A percentile compares a stretch with the other conserved stretches of the same genome.
Evolutionary conservation across 768 basidiomycete genomes (phyloP).

Genomic region (Tylopilus vinaceipallidus): DNA sequence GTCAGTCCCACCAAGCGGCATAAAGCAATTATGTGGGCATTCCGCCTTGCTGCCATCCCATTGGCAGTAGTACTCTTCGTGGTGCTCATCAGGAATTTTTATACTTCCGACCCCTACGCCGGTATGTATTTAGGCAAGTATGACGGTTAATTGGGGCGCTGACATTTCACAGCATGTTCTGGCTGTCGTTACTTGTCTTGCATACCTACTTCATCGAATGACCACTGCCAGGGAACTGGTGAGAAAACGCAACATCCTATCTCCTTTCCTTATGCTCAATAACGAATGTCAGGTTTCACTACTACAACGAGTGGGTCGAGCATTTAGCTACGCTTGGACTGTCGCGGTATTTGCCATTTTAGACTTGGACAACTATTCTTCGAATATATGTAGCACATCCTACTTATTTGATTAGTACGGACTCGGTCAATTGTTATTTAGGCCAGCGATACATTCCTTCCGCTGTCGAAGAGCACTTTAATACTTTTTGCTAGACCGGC

Average conservation of each 20-base stretch:
- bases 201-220: conserved; percentile 72
- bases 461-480: no score
- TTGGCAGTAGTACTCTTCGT: conserved; percentile 79
- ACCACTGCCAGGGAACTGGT: conserved; percentile 58
- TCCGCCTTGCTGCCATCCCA: conserved; percentile 72
- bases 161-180: conserved; percentile 57
- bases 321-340: conserved; percentile 13
- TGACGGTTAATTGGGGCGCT: background rate
- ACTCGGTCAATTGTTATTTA: conserved; percentile 10
- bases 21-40: conserved; percentile 64
- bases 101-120: conserved; percentile 80
- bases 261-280: conserved; percentile 1
- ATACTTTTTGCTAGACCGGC: background rate
- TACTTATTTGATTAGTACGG: background rate
- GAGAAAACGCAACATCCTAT: conserved; percentile 1
- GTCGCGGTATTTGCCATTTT: background rate
- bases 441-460: background rate
- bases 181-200: conserved; percentile 92
- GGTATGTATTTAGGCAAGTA: conserved; percentile 43
- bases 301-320: conserved; percentile 33
- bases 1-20: conserved; percentile 80
- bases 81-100: conserved; percentile 84
- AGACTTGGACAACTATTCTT: background rate
- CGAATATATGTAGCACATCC: conserved; percentile 2
- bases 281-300: conserved; percentile 21